These are phyloP conservation scores for Penicillium silybi DNA, from an alignment of 495 filamentous ascomycete genomes.

Conservation along the genomic window DNA sequence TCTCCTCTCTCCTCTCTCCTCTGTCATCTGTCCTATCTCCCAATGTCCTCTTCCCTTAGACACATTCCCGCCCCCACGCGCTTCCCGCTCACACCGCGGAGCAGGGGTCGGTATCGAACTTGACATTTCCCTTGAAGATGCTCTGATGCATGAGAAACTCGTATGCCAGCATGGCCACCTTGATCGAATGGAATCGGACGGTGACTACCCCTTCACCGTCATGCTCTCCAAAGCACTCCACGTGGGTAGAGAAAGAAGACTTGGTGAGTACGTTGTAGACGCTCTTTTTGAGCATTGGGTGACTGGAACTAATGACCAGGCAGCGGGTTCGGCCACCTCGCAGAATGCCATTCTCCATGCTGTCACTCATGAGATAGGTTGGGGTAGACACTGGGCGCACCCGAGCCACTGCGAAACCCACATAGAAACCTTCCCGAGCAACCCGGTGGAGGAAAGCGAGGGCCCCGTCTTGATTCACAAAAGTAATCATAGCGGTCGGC, in stretches of 20 bases:
- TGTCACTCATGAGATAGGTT: conserved; percentile 26
- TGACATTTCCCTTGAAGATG: background rate
- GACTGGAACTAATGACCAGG: conserved; percentile 10
- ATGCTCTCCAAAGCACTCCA: conserved; percentile 25
- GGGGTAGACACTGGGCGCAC: conserved; percentile 30
- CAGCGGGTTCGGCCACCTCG: conserved; percentile 29
- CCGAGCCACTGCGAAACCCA: conserved; percentile 10
- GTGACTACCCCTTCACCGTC: conserved; percentile 4
- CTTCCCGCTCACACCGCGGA: background rate
- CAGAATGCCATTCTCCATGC: conserved; percentile 16
- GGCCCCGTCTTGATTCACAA: conserved; percentile 24
- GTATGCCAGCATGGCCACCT: conserved; percentile 17
- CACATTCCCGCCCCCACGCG: background rate
- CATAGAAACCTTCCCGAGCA: conserved; percentile 8
- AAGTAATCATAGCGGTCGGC: conserved; percentile 29
- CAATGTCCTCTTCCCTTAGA: no score
- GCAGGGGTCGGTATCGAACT: background rate
- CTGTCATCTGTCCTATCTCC: background rate
- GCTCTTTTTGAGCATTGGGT: background rate
- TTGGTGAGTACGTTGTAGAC: conserved; percentile 3
- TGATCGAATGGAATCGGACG: conserved; percentile 32
- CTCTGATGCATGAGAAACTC: conserved; percentile 1
- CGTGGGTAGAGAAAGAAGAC: conserved; percentile 1
- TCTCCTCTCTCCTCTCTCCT: background rate
- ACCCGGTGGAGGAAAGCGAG: conserved; percentile 13